phyloP scores from a whole-genome alignment of 139 green algal species.

The Diplosphaera chodatii region DNA sequence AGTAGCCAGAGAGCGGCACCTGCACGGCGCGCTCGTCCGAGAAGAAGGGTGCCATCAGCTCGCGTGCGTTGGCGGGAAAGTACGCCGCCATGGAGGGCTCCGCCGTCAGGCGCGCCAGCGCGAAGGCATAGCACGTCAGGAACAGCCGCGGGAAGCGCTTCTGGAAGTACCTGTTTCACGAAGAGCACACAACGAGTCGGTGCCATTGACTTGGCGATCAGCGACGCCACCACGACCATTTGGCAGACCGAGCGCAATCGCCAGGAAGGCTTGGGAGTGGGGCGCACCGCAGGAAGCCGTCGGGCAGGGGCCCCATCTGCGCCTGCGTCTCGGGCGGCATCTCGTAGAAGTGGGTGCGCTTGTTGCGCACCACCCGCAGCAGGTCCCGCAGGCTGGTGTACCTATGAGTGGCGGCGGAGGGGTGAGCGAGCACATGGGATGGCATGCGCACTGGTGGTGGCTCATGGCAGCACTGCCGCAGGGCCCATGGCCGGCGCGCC shows the following conservation, averaged over 20 bases:
- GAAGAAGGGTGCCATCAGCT: slow-evolving; percentile 17
- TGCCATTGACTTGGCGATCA: too few relatives aligned
- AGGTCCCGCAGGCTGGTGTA: slow-evolving; percentile 81
- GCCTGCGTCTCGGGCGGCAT: slow-evolving; percentile 72
- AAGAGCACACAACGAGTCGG: neutral
- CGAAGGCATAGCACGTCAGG: slow-evolving; percentile 75
- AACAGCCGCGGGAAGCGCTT: slow-evolving; percentile 81
- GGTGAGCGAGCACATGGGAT: too few relatives aligned
- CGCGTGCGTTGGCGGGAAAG: slow-evolving; percentile 24
- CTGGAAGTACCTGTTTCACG: slow-evolving; percentile 65
- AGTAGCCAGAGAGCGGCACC: neutral
- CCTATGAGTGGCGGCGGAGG: slow-evolving; percentile 45
- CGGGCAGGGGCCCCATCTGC: slow-evolving; percentile 54
- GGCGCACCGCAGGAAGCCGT: slow-evolving; percentile 48
- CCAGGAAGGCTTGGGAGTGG: neutral
- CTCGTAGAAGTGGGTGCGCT: slow-evolving; percentile 93
- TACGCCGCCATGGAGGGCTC: slow-evolving; percentile 58
- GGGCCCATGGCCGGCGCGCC: too few relatives aligned
- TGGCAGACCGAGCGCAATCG: too few relatives aligned
- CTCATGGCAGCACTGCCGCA: too few relatives aligned
- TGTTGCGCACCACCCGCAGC: slow-evolving; percentile 97
- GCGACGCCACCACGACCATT: too few relatives aligned
- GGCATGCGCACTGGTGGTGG: too few relatives aligned
- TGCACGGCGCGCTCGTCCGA: neutral
- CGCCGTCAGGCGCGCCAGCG: slow-evolving; percentile 36